Conservation (phyloP, 495 filamentous ascomycete species). For the Parachaetomium inaequale region DNA sequence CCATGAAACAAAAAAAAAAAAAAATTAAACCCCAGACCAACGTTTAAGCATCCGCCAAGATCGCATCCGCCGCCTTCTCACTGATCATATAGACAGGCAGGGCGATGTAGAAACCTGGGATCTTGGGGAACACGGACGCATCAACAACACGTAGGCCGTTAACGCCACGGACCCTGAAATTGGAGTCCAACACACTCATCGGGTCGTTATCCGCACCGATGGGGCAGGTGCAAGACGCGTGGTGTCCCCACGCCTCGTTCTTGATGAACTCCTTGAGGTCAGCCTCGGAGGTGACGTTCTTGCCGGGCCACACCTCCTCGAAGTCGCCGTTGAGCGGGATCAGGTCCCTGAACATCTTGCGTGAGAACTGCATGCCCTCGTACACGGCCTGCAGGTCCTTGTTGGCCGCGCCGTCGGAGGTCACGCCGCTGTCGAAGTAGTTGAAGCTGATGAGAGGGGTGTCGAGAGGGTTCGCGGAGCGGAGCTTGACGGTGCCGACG, state of each 20-base stretch:
- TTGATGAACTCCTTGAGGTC: constrained; percentile 38
- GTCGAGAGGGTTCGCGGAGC: too few relatives aligned
- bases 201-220: constrained; percentile 48
- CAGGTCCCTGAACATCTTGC: too few relatives aligned
- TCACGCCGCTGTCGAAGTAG: not conserved
- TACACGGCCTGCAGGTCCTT: not conserved
- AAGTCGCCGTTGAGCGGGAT: too few relatives aligned
- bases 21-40: not conserved
- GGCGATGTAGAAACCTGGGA: constrained; percentile 55
- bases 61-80: constrained; percentile 56
- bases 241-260: constrained; percentile 46
- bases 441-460: too few relatives aligned
- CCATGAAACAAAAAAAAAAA: too few relatives aligned
- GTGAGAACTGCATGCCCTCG: not conserved
- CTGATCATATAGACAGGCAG: constrained; percentile 59
- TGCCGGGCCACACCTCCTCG: too few relatives aligned
- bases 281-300: too few relatives aligned
- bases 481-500: too few relatives aligned
- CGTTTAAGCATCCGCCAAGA: constrained; percentile 37
- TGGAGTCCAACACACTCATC: constrained; percentile 52
- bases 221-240: constrained; percentile 52
- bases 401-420: too few relatives aligned
- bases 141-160: constrained; percentile 53
- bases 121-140: constrained; percentile 53
- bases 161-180: constrained; percentile 52